phyloP scores from a whole-genome alignment of 306 rosid species.

The Acacia acuminata region DNA sequence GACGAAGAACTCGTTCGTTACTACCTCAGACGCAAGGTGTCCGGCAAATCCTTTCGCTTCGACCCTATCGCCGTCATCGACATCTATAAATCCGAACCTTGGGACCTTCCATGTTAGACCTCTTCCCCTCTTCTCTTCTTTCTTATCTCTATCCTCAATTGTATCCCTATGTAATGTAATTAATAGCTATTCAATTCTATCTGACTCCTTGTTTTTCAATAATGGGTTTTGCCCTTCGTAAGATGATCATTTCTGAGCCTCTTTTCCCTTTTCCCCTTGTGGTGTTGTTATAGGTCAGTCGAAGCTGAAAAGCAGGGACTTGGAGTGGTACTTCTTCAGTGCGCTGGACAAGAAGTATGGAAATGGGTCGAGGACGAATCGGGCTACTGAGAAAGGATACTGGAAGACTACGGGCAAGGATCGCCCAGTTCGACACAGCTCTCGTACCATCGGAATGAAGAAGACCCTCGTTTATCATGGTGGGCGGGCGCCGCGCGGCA shows the following conservation, averaged over 20 bases:
- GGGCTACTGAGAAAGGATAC: conserved; percentile 84
- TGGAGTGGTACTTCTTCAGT: conserved; percentile 94
- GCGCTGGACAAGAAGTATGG: conserved; percentile 82
- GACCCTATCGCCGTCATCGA: conserved; percentile 75
- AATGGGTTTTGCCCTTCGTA: not conserved
- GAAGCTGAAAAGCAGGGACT: conserved; percentile 75
- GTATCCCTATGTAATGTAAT: not conserved
- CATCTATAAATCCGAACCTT: conserved; percentile 83
- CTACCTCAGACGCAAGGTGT: conserved; percentile 74
- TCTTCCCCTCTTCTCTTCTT: not conserved
- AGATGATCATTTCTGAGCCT: not conserved
- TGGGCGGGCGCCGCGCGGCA: conserved; percentile 82
- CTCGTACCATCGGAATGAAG: conserved; percentile 73
- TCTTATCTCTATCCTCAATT: not conserved
- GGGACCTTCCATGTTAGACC: conserved; percentile 85
- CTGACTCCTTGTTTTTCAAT: not conserved
- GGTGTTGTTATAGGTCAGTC: conserved; percentile 48
- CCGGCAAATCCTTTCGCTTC: conserved; percentile 46
- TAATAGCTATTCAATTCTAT: not conserved
- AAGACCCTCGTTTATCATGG: conserved; percentile 86
- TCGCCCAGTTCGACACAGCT: conserved; percentile 42
- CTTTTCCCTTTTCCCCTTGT: not conserved
- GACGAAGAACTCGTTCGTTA: conserved; percentile 81
- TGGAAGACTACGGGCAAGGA: conserved; percentile 99
- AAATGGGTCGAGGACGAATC: conserved; percentile 76